A percentile compares a stretch with the other conserved stretches of the same genome.
Conservation (phyloP, 805 yeast species). For the Jamesozyma lodderae region DNA sequence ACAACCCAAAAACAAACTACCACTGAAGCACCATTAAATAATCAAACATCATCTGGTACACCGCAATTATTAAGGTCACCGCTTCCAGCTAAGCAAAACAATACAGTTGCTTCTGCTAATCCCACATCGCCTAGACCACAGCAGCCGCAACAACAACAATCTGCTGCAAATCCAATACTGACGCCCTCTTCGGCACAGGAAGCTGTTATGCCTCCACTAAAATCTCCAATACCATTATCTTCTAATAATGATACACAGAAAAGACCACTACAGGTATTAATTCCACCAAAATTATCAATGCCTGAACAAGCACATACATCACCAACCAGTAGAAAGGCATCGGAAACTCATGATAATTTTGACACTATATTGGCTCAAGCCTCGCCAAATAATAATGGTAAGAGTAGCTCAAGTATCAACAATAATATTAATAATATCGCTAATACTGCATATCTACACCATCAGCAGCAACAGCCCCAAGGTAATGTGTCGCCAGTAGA, state of each 20-base stretch:
- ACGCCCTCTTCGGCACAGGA: not conserved
- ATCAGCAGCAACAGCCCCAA: conserved; percentile 14
- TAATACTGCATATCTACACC: conserved; percentile 22
- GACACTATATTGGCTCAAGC: conserved; percentile 16
- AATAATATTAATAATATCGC: conserved; percentile 7
- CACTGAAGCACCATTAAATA: too few species aligned
- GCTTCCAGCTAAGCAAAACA: conserved; percentile 2
- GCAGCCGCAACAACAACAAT: conserved; percentile 5
- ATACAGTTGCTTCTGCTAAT: not conserved
- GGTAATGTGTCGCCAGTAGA: conserved; percentile 12
- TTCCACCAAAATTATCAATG: conserved; percentile 36
- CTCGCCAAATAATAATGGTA: not conserved
- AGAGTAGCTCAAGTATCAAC: not conserved
- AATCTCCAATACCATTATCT: not conserved
- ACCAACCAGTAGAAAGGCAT: conserved; percentile 31
- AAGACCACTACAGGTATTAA: conserved; percentile 16
- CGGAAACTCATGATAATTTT: conserved; percentile 19
- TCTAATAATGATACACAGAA: not conserved
- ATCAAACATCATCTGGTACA: not conserved
- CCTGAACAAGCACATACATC: conserved; percentile 45
- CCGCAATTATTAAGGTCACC: conserved; percentile 4
- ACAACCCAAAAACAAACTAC: not conserved
- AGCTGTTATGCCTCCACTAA: conserved; percentile 3
- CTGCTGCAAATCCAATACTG: not conserved
- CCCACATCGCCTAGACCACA: conserved; percentile 4